A percentile compares a stretch with the other conserved stretches of the same genome.
Conservation (phyloP, 768 basidiomycete genomes). For the Tylopilus intermedius region DNA sequence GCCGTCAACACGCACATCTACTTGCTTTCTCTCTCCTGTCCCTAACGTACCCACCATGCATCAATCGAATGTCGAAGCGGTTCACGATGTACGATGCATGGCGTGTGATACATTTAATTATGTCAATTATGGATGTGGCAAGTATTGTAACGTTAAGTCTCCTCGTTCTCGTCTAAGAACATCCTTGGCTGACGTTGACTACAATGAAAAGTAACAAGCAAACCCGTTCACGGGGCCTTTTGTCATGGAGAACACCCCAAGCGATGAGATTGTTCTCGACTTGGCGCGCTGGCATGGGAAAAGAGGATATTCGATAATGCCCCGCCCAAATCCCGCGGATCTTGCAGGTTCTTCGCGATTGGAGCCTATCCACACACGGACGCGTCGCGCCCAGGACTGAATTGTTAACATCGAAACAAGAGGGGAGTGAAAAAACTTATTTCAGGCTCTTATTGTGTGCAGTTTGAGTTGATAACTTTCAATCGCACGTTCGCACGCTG, state of each 20-base stretch:
- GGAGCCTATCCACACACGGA: background rate
- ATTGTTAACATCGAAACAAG: background rate
- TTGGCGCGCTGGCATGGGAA: conserved; percentile 10
- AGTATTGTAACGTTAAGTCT: background rate
- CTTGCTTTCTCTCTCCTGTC: background rate
- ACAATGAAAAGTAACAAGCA: background rate
- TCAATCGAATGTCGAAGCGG: background rate
- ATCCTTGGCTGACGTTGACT: background rate
- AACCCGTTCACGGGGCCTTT: background rate
- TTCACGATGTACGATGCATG: too few relatives aligned
- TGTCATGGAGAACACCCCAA: background rate
- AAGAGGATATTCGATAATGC: background rate
- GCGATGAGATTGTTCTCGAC: conserved; percentile 8
- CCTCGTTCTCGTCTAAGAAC: background rate
- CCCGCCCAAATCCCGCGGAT: conserved; percentile 6
- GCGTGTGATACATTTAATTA: background rate
- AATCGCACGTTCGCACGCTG: background rate
- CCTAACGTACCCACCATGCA: background rate
- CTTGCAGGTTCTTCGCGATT: background rate
- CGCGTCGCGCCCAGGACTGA: background rate
- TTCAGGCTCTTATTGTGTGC: background rate
- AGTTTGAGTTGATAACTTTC: background rate
- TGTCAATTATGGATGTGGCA: background rate
- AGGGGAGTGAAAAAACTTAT: background rate
- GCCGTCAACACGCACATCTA: background rate